Conservation (phyloP, 495 filamentous ascomycete genomes). For the Penicillium antarcticum region DNA sequence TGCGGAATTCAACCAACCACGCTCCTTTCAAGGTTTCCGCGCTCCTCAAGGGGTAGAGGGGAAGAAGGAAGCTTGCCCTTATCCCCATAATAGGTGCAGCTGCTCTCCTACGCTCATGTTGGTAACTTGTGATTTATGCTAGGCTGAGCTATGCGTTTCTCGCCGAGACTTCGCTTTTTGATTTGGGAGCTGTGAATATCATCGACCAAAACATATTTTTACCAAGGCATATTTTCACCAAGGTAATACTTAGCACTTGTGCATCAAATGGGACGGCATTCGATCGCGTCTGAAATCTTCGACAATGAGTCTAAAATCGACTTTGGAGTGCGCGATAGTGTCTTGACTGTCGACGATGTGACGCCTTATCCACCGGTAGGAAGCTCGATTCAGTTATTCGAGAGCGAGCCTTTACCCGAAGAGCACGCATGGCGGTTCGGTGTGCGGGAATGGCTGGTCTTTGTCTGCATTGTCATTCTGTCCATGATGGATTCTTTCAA, state of each 20-base stretch:
- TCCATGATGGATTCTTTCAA: conserved; percentile 42
- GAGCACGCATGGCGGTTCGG: conserved; percentile 20
- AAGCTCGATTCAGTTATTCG: conserved; percentile 22
- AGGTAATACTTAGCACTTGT: no score
- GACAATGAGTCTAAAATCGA: conserved; percentile 15
- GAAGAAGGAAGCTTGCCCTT: background rate
- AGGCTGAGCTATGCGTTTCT: background rate
- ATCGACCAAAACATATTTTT: no score
- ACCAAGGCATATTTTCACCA: no score
- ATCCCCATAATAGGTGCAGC: background rate
- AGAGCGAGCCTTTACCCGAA: conserved; percentile 4
- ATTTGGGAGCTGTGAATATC: background rate
- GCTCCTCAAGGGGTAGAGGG: background rate
- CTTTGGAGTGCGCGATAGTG: conserved; percentile 15
- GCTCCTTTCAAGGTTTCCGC: background rate
- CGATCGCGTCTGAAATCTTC: conserved; percentile 7
- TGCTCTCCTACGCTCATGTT: background rate
- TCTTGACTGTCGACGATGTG: conserved; percentile 18
- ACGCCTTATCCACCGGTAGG: conserved; percentile 11
- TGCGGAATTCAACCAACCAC: background rate
- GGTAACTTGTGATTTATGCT: background rate
- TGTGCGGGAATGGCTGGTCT: conserved; percentile 32
- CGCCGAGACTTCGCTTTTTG: background rate
- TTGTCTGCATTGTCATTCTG: conserved; percentile 30
- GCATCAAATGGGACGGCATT: conserved; percentile 18